Conservation (phyloP, 768 basidiomycete genomes). For the Pulveroboletus frians region DNA sequence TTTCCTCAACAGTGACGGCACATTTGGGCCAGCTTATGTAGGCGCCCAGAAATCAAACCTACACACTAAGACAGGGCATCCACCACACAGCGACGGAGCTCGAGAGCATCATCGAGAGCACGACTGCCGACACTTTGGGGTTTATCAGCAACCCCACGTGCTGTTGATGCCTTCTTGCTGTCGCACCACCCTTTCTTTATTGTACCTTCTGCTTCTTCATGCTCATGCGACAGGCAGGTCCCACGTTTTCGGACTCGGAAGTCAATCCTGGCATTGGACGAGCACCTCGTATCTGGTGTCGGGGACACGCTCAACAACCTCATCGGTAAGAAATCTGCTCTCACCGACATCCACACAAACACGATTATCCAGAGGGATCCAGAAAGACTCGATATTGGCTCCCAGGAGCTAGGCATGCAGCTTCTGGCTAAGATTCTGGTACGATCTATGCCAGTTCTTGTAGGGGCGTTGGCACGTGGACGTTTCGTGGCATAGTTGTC, state of each 20-base stretch:
- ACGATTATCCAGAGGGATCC: not conserved
- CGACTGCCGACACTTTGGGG: not conserved
- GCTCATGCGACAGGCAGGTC: not conserved
- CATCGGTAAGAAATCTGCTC: not conserved
- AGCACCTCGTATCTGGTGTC: not conserved
- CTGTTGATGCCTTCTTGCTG: not conserved
- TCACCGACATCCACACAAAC: rapidly evolving
- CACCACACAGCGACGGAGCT: rapidly evolving
- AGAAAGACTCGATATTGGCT: not conserved
- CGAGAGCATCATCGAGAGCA: rapidly evolving
- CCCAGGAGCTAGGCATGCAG: not conserved
- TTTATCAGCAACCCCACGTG: not conserved
- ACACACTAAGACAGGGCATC: not conserved
- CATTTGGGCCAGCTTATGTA: rapidly evolving
- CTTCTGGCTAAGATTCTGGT: not conserved
- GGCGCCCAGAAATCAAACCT: not conserved
- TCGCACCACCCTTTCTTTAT: not conserved
- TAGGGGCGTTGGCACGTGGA: not conserved
- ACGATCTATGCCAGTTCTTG: not conserved
- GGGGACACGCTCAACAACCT: not conserved
- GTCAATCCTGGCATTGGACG: rapidly evolving
- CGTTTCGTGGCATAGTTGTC: not conserved
- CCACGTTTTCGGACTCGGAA: not conserved
- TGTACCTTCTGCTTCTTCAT: too few species aligned
- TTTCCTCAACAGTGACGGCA: not conserved